These are phyloP conservation scores for Paramecium bursaria DNA, from an alignment of 73 alveolate genomes.

Conservation along the genomic window DNA sequence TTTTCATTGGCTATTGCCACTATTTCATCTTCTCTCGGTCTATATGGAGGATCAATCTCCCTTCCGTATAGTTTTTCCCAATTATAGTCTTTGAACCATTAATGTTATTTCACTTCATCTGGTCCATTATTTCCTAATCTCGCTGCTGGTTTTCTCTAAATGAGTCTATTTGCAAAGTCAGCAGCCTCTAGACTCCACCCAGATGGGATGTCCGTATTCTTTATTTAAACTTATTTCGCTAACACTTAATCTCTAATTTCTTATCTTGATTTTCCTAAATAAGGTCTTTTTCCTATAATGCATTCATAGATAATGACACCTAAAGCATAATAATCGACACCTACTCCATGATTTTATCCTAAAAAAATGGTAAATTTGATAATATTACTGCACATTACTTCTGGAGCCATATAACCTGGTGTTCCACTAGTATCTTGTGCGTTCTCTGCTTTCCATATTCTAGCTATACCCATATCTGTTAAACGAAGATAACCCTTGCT, in stretches of 20 bases:
- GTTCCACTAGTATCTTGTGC: conserved; percentile 90
- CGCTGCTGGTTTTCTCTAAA: conserved; percentile 71
- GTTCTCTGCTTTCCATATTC: conserved; percentile 87
- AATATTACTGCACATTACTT: conserved; percentile 79
- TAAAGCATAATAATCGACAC: conserved; percentile 85
- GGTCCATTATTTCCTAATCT: conserved; percentile 78
- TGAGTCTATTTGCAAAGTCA: conserved; percentile 84
- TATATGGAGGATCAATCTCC: conserved; percentile 60
- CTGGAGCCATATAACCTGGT: conserved; percentile 97
- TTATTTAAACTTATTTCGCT: conserved; percentile 80
- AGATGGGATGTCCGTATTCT: conserved; percentile 72
- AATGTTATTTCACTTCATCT: conserved; percentile 74
- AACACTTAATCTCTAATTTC: conserved; percentile 91
- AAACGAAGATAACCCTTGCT: conserved; percentile 85
- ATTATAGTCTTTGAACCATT: conserved; percentile 72
- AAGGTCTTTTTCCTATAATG: conserved; percentile 86
- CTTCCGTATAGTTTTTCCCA: conserved; percentile 68
- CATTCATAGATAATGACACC: conserved; percentile 89
- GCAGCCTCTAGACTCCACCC: conserved; percentile 89
- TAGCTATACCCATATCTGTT: conserved; percentile 97
- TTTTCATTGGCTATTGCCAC: conserved; percentile 23
- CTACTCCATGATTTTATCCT: conserved; percentile 82
- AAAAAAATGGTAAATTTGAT: neutral
- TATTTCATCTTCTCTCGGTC: conserved; percentile 53
- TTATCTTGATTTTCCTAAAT: conserved; percentile 86